Evolutionary conservation across 805 yeast genomes (phyloP).

Genomic region (Kuraishia ogatae): DNA sequence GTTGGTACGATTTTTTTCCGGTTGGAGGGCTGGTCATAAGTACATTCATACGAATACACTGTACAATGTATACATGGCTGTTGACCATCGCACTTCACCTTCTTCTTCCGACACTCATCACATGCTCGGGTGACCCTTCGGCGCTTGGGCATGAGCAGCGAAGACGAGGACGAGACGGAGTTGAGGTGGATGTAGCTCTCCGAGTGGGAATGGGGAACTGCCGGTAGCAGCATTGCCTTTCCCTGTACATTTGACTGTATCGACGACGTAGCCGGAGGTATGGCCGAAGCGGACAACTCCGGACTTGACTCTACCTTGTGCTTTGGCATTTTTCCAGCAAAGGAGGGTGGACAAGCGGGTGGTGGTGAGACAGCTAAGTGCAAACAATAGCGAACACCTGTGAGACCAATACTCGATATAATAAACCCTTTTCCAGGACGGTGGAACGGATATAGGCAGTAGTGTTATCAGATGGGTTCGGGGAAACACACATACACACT

Average conservation of each 20-base stretch:
- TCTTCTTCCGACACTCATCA: constrained; percentile 64
- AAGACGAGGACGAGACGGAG: background rate
- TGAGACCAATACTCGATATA: no score
- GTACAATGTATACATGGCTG: constrained; percentile 80
- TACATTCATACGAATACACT: constrained; percentile 77
- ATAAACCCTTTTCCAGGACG: no score
- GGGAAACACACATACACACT: no score
- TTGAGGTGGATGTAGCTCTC: background rate
- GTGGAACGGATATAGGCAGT: no score
- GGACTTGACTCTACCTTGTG: background rate
- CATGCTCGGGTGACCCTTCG: constrained; percentile 70
- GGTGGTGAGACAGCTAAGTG: no score
- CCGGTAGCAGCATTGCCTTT: background rate
- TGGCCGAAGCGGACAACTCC: background rate
- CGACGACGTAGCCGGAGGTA: background rate
- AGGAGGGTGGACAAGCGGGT: no score
- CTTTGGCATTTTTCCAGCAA: background rate
- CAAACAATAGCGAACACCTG: no score
- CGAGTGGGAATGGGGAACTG: background rate
- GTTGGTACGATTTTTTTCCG: constrained; percentile 29
- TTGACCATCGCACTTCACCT: constrained; percentile 73
- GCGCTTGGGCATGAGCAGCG: constrained; percentile 30
- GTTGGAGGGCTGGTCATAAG: constrained; percentile 71
- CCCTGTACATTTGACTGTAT: background rate
- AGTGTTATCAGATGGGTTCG: no score